Evolutionary conservation across 2,329 filamentous ascomycete species (phyloP), one percentile per base, ranked within the genome.

Genomic region (Trichophyton mentagrophytes): DNA sequence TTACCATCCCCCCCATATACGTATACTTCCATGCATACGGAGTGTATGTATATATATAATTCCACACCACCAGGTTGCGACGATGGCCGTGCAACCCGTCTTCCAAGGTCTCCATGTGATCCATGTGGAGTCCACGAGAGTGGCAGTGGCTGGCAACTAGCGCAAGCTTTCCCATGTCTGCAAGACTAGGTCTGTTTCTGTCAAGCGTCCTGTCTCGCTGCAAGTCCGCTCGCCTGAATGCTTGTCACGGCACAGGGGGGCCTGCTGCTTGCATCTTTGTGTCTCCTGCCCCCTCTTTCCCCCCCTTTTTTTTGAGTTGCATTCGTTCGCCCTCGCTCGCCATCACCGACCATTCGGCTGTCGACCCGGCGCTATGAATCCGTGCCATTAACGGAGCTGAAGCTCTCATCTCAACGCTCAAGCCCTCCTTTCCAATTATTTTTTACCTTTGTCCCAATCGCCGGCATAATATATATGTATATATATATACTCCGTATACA

Each of bases 51-150:
- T 22, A 22, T 22, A 30, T 7, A 7, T 20, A 47, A n/a, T 20
- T 17, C 44, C 44, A 47, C 15, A 53, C 47, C 47, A 27, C 22
- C 22, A 38, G 11, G 22, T 53, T 27, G 47, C 47, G 17, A 22
- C 5, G 22, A 55, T 36, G 25, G 49, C 49, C 49, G 49, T 55
- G 49, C 49, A 36, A 55, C 56, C 36, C 8, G 9, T 38, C 33
- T 3, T 15, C 20, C 17, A 30, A 36, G 13, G n/a, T 13, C 36
- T 58, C 56, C 56, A 58, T 58, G 56, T 42, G 36, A 42, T 58
- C 56, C 56, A 46, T 58, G 58, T 47, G 38, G 49, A 61, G 46
- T 51, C 38, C 40, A 46, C 30, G 58, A 51, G 44, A 51, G 38
- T 47, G 44, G 38, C 27, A 22, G 36, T 33, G 33, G 11, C 9